Conservation (phyloP, 2,329 filamentous ascomycete genomes). For the Fusarium sp. region DNA sequence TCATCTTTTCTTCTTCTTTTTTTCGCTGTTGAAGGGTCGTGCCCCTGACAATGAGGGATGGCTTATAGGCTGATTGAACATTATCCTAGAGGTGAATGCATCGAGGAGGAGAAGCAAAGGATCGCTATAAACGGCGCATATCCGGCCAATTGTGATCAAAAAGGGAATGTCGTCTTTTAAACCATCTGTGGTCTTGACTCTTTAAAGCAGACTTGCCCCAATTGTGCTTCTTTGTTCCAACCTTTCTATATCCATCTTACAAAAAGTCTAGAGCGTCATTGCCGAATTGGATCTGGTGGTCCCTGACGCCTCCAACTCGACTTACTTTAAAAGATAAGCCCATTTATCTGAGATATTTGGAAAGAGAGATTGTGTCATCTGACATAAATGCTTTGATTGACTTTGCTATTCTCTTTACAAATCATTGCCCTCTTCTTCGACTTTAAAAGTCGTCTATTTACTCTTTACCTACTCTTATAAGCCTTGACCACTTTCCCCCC, state of each 20-base stretch:
- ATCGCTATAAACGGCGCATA: slow-evolving; percentile 37
- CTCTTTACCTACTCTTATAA: not conserved
- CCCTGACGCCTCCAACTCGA: slow-evolving; percentile 20
- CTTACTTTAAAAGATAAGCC: slow-evolving; percentile 1
- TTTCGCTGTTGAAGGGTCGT: not conserved
- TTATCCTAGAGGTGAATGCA: slow-evolving; percentile 3
- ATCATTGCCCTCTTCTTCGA: not conserved
- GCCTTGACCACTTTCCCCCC: slow-evolving; percentile 10
- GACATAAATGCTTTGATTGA: not conserved
- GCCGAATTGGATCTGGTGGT: slow-evolving; percentile 40
- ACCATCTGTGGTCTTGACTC: slow-evolving; percentile 6
- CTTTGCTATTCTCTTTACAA: not conserved
- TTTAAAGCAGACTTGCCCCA: slow-evolving; percentile 22
- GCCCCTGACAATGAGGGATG: slow-evolving; percentile 29
- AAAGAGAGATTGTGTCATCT: slow-evolving; percentile 17
- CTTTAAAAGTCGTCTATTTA: not conserved
- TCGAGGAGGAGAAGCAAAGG: slow-evolving; percentile 22
- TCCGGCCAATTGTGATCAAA: slow-evolving; percentile 33
- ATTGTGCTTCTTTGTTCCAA: slow-evolving; percentile 12
- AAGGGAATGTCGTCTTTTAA: slow-evolving; percentile 9
- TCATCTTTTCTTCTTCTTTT: slow-evolving; percentile 17
- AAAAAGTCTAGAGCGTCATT: slow-evolving; percentile 40
- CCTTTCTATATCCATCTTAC: not conserved
- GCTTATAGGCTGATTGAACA: slow-evolving; percentile 39
- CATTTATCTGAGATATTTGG: not conserved